Conservation (phyloP, 2,329 filamentous ascomycete genomes). For the Aspergillus tubingensis region DNA sequence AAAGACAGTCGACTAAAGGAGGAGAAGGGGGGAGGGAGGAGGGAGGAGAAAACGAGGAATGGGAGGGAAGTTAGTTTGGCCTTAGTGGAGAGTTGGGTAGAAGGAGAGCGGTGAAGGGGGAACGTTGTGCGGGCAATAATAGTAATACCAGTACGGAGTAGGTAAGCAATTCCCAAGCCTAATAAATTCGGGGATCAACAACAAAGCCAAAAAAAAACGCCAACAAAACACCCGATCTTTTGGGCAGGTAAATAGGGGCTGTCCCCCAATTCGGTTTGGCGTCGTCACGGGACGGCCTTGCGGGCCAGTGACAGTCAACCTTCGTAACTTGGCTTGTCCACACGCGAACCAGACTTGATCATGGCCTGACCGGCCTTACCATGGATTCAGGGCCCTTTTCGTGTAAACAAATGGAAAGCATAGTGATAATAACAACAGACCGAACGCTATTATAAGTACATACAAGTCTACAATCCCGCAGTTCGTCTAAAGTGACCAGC, state of each 20-base stretch:
- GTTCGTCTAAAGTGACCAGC: neutral
- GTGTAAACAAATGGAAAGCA: neutral
- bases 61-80: slow-evolving; percentile 23
- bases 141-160: too few relatives aligned
- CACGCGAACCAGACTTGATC: slow-evolving; percentile 11
- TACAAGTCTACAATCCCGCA: neutral
- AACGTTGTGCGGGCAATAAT: slow-evolving; percentile 22
- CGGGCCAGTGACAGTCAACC: slow-evolving; percentile 32
- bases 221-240: neutral
- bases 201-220: slow-evolving; percentile 11
- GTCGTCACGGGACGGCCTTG: slow-evolving; percentile 18
- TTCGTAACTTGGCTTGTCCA: slow-evolving; percentile 24
- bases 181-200: slow-evolving; percentile 25
- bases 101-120: slow-evolving; percentile 31
- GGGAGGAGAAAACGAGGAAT: slow-evolving; percentile 22
- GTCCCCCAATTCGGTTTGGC: slow-evolving; percentile 26
- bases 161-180: too few relatives aligned
- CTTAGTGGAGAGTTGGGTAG: slow-evolving; percentile 23
- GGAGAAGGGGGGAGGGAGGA: slow-evolving; percentile 26
- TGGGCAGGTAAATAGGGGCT: slow-evolving; percentile 27
- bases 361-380: neutral
- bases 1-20: slow-evolving; percentile 16
- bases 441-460: neutral
- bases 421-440: neutral
- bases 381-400: neutral